Conservation (phyloP, 73 alveolate genomes). For the Symbiodinium natans region DNA sequence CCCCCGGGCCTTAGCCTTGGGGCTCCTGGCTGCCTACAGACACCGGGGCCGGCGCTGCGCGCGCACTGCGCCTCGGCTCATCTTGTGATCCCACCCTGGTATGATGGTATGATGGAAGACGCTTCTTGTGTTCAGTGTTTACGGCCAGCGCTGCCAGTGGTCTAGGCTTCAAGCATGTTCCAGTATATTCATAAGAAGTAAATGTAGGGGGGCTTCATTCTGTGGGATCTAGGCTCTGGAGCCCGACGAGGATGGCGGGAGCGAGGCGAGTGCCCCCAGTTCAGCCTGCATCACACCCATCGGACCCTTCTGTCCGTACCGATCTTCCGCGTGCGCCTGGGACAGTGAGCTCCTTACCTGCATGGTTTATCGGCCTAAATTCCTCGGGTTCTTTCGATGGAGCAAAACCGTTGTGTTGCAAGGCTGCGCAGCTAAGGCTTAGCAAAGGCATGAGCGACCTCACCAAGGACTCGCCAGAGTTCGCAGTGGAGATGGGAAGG, state of each 20-base stretch:
- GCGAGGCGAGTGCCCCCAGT: constrained; percentile 19
- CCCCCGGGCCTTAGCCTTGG: neutral
- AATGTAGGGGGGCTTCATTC: too few relatives aligned
- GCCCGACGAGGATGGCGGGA: too few relatives aligned
- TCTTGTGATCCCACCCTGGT: too few relatives aligned
- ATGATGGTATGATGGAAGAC: neutral
- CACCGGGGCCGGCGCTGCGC: neutral
- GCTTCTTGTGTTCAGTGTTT: too few relatives aligned
- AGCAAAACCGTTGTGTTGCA: too few relatives aligned
- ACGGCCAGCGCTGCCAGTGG: too few relatives aligned
- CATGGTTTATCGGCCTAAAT: too few relatives aligned
- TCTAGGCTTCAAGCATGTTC: too few relatives aligned
- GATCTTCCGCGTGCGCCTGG: constrained; percentile 79
- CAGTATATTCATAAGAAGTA: too few relatives aligned
- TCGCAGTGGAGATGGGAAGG: constrained; percentile 73
- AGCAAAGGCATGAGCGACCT: constrained; percentile 73
- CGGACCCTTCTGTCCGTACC: constrained; percentile 69
- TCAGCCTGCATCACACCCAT: constrained; percentile 52
- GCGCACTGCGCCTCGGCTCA: neutral
- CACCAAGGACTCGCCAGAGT: constrained; percentile 44
- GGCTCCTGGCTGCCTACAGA: neutral
- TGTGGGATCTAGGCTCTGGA: too few relatives aligned
- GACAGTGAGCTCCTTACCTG: constrained; percentile 29
- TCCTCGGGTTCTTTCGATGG: too few relatives aligned
- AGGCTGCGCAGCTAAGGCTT: neutral